Percentiles rank a stretch among this genome's conserved stretches.
Evolutionary conservation across 2,329 filamentous ascomycete genomes (phyloP).

Genomic region (Cladosporium sp.): DNA sequence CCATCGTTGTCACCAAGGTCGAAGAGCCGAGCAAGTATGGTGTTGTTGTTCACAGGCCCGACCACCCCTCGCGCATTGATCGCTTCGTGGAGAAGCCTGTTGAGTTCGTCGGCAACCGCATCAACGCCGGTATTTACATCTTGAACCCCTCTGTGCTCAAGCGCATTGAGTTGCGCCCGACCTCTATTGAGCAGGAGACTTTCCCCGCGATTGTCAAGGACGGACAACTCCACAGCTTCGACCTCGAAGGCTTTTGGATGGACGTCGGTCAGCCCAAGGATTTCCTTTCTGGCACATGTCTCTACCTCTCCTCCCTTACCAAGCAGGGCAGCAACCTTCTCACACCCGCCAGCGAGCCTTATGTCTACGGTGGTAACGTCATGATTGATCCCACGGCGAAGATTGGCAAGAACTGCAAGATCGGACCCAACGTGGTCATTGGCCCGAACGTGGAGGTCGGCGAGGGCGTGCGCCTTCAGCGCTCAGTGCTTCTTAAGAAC

Average conservation of each 20-base stretch:
- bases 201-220: slow-evolving; percentile 92
- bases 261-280: slow-evolving; percentile 98
- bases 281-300: slow-evolving; percentile 91
- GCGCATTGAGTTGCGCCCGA: slow-evolving; percentile 92
- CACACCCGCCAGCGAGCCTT: slow-evolving; percentile 65
- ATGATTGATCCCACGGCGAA: slow-evolving; percentile 90
- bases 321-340: slow-evolving; percentile 88
- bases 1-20: slow-evolving; percentile 97
- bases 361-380: slow-evolving; percentile 89
- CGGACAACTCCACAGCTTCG: slow-evolving; percentile 89
- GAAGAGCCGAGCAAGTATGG: slow-evolving; percentile 99
- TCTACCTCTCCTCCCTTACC: slow-evolving; percentile 88
- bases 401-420: slow-evolving; percentile 97
- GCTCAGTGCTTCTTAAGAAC: slow-evolving; percentile 81
- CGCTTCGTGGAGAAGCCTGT: slow-evolving; percentile 99
- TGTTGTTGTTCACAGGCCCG: slow-evolving; percentile 95
- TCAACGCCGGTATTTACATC: slow-evolving; percentile 98
- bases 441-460: slow-evolving; percentile 88
- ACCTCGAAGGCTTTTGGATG: slow-evolving; percentile 99
- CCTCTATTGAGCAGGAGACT: slow-evolving; percentile 97
- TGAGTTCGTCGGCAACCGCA: slow-evolving; percentile 96
- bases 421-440: slow-evolving; percentile 94
- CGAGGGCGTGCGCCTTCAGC: slow-evolving; percentile 89
- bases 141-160: slow-evolving; percentile 86
- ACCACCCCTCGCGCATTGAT: slow-evolving; percentile 86